Conservation (phyloP, 2,329 filamentous ascomycete genomes). For the Alternaria angustiovoidea region DNA sequence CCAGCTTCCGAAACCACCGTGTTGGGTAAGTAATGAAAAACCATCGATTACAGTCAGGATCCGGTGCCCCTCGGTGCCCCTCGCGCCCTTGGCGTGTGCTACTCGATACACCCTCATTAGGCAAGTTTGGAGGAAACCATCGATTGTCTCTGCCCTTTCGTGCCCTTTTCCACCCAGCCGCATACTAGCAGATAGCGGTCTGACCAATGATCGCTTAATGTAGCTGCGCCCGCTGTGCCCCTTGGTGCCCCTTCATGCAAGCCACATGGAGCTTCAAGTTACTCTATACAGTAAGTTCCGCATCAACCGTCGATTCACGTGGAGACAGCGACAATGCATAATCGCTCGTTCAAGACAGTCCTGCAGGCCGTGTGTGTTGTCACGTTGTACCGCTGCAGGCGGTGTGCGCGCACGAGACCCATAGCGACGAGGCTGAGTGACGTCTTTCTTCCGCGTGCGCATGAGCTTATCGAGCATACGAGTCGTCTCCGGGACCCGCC, state of each 20-base stretch:
- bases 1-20: not conserved
- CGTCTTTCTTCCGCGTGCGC: conserved; percentile 2
- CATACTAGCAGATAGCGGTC: not conserved
- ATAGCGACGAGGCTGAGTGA: conserved; percentile 8
- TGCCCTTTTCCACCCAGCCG: conserved; percentile 9
- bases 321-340: not conserved
- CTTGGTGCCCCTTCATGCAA: conserved; percentile 1
- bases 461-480: conserved; percentile 10
- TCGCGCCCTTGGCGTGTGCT: not conserved
- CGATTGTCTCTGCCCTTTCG: conserved; percentile 4
- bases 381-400: not conserved
- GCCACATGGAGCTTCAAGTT: not conserved
- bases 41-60: not conserved
- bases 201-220: not conserved
- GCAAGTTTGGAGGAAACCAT: not conserved
- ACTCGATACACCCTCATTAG: not conserved
- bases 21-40: not conserved
- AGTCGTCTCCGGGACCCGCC: not conserved
- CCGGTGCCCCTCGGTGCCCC: not conserved
- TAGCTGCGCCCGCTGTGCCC: conserved; percentile 1
- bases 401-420: conserved; percentile 9
- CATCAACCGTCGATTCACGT: not conserved
- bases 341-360: not conserved
- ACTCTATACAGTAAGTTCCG: not conserved
- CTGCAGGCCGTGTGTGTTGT: not conserved